Percentiles rank a stretch among this genome's conserved stretches.
phyloP scores from a whole-genome alignment of 1,284 basidiomycete genomes.

The Crucibulum cyathiforme region DNA sequence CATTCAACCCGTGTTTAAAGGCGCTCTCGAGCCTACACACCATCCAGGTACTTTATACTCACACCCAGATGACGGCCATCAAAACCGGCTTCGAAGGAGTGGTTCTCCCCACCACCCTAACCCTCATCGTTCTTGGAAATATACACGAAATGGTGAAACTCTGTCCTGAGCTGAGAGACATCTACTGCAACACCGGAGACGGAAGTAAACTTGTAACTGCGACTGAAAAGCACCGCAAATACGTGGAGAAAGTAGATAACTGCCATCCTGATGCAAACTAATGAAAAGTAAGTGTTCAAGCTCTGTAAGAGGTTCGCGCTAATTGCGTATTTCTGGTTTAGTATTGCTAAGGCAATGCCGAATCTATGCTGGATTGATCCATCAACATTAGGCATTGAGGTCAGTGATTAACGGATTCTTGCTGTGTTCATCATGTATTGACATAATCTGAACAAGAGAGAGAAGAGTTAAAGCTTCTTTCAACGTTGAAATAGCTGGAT shows the following conservation, averaged over 20 bases:
- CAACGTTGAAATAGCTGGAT: not conserved
- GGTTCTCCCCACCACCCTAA: slow-evolving; percentile 21
- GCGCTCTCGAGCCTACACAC: slow-evolving; percentile 31
- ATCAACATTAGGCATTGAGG: not conserved
- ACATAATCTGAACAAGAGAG: not conserved
- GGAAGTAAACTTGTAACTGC: slow-evolving; percentile 29
- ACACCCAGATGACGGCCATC: slow-evolving; percentile 31
- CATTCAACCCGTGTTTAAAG: slow-evolving; percentile 22
- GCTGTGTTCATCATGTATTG: not conserved
- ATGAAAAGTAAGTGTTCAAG: slow-evolving; percentile 18
- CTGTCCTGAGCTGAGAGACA: slow-evolving; percentile 24
- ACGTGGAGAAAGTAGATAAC: slow-evolving; percentile 25
- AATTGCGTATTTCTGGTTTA: not conserved
- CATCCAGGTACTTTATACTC: slow-evolving; percentile 31
- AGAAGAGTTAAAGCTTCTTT: not conserved
- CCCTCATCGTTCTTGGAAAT: slow-evolving; percentile 26
- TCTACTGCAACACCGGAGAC: slow-evolving; percentile 23
- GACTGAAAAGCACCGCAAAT: slow-evolving; percentile 20
- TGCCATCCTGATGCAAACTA: slow-evolving; percentile 12
- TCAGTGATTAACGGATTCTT: not conserved
- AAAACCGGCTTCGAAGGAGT: slow-evolving; percentile 23
- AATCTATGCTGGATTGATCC: slow-evolving; percentile 2
- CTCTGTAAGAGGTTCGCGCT: not conserved
- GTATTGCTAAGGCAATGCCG: slow-evolving; percentile 15
- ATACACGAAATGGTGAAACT: slow-evolving; percentile 33